These are phyloP conservation scores for Oryza glumipatula DNA, from an alignment of 176 grass and related monocot genomes.

Conservation along the genomic window DNA sequence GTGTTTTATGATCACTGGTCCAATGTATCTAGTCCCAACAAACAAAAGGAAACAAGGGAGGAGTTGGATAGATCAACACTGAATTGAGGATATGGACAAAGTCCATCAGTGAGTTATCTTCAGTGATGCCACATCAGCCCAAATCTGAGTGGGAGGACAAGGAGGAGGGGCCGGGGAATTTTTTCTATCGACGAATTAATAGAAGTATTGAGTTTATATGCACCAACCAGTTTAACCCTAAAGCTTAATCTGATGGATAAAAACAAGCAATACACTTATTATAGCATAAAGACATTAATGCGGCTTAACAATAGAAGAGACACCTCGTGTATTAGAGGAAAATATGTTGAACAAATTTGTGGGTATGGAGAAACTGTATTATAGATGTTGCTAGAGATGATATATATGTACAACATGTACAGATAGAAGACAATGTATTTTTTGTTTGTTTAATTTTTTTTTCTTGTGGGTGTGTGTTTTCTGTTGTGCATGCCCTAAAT, in stretches of 20 bases:
- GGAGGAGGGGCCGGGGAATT: neutral
- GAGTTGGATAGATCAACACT: neutral
- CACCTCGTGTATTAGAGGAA: no score
- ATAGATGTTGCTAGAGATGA: no score
- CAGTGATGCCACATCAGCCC: neutral
- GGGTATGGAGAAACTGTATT: no score
- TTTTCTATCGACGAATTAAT: no score
- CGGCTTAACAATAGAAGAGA: neutral
- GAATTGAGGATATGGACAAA: neutral
- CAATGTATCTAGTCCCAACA: conserved; percentile 24
- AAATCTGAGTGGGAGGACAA: neutral
- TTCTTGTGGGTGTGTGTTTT: neutral
- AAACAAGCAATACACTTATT: no score
- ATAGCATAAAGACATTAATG: neutral
- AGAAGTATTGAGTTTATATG: no score
- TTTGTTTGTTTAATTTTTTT: neutral
- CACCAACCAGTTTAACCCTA: no score
- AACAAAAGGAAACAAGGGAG: neutral
- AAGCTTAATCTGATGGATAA: no score
- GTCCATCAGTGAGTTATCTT: neutral
- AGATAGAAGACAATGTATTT: neutral
- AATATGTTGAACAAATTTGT: no score
- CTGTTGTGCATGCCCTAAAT: neutral
- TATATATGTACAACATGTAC: neutral
- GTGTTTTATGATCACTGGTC: conserved; percentile 2